Evolutionary conservation across 2,329 filamentous ascomycete genomes (phyloP).

Genomic region (Fulvia fulva): DNA sequence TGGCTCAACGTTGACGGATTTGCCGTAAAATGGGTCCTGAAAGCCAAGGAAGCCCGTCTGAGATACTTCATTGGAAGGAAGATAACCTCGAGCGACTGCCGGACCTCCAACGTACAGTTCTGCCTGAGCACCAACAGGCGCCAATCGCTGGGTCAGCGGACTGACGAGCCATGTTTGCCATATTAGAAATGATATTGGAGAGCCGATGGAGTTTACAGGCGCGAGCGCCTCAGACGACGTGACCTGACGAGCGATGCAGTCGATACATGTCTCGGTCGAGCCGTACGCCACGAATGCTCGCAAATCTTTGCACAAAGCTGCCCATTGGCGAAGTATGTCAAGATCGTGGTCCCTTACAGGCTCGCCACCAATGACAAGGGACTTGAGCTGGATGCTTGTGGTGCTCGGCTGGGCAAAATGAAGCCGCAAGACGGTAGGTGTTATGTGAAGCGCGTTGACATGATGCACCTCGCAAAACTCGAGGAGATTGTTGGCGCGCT

Average conservation of each 20-base stretch:
- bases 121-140: constrained; percentile 45
- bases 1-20: too few relatives aligned
- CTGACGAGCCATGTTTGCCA: constrained; percentile 10
- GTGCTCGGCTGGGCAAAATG: constrained; percentile 36
- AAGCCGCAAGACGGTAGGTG: constrained; percentile 51
- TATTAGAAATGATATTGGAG: background rate
- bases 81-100: constrained; percentile 43
- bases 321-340: background rate
- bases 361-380: constrained; percentile 8
- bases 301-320: constrained; percentile 12
- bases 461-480: constrained; percentile 23
- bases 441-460: constrained; percentile 47
- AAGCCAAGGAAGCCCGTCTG: too few relatives aligned
- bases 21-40: too few relatives aligned
- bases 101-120: constrained; percentile 47
- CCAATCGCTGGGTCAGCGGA: constrained; percentile 13
- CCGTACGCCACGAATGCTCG: constrained; percentile 40
- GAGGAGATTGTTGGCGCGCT: constrained; percentile 45
- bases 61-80: too few relatives aligned
- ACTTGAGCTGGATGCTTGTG: constrained; percentile 34
- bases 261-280: constrained; percentile 35
- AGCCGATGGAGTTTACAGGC: constrained; percentile 1
- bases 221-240: too few relatives aligned
- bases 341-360: background rate
- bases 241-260: too few relatives aligned